A percentile compares a stretch with the other conserved stretches of the same genome.
Evolutionary conservation across 2,329 filamentous ascomycete genomes (phyloP).

Genomic region (Calonectria pseudoturangicola): DNA sequence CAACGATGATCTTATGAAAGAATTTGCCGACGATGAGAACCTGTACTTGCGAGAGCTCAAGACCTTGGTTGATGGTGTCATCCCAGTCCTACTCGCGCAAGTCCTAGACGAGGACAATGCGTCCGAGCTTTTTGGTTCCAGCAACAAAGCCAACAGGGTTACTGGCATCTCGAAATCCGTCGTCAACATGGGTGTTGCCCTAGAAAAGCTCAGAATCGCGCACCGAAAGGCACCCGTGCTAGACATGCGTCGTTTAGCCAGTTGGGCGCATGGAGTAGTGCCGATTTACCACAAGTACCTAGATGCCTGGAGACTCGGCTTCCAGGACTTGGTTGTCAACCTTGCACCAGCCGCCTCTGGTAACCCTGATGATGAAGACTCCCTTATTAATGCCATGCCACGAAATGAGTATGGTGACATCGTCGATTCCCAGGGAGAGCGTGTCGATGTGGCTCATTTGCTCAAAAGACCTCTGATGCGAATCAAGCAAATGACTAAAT

Average conservation of each 20-base stretch:
- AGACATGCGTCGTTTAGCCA: slow-evolving; percentile 82
- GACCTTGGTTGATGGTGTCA: slow-evolving; percentile 94
- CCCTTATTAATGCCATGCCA: slow-evolving; percentile 75
- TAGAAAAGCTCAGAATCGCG: slow-evolving; percentile 87
- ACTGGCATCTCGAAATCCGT: slow-evolving; percentile 87
- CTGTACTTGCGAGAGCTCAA: slow-evolving; percentile 94
- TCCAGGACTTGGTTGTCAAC: slow-evolving; percentile 95
- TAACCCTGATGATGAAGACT: slow-evolving; percentile 74
- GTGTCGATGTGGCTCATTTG: slow-evolving; percentile 94
- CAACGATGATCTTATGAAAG: slow-evolving; percentile 83
- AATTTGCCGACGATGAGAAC: slow-evolving; percentile 88
- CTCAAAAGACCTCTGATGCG: slow-evolving; percentile 92
- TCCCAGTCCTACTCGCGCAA: slow-evolving; percentile 91
- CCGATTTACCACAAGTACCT: slow-evolving; percentile 91
- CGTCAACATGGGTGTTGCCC: slow-evolving; percentile 91
- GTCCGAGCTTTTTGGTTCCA: slow-evolving; percentile 80
- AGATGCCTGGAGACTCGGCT: slow-evolving; percentile 91
- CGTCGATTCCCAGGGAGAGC: slow-evolving; percentile 85
- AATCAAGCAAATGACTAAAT: slow-evolving; percentile 90
- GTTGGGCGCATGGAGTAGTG: slow-evolving; percentile 87
- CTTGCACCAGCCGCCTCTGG: slow-evolving; percentile 81
- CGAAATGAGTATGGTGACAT: slow-evolving; percentile 80
- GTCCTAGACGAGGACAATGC: slow-evolving; percentile 83
- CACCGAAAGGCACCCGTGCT: slow-evolving; percentile 88
- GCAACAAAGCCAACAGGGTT: slow-evolving; percentile 69